Evolutionary conservation across 2,329 filamentous ascomycete species (phyloP).

Genomic region (Pseudogymnoascus pannorum): DNA sequence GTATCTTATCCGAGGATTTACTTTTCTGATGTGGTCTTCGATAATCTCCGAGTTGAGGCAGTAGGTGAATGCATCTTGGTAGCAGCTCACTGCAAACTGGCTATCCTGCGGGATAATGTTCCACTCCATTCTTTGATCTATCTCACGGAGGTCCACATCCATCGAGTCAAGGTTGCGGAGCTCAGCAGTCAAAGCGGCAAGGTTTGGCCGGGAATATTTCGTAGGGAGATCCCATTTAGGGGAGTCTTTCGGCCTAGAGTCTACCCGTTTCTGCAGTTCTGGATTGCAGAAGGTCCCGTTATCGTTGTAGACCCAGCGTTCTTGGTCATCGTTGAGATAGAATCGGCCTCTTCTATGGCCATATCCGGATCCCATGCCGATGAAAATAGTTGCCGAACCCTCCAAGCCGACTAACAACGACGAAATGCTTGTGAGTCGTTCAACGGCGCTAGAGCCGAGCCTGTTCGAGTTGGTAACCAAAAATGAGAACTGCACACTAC

Average conservation of each 20-base stretch:
- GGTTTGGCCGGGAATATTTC: background rate
- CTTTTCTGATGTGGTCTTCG: background rate
- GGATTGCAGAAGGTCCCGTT: background rate
- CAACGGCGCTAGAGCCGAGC: background rate
- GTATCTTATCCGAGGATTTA: background rate
- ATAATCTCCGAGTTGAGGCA: conserved; percentile 1
- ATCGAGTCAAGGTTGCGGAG: background rate
- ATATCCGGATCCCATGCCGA: background rate
- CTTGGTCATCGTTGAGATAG: background rate
- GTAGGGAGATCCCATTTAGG: background rate
- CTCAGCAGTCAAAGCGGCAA: background rate
- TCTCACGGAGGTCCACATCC: background rate
- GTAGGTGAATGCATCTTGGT: background rate
- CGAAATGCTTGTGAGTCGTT: background rate
- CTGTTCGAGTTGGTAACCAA: background rate
- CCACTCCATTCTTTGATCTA: background rate
- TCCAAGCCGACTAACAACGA: background rate
- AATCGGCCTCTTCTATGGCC: background rate
- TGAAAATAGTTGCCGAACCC: background rate
- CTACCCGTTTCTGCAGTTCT: background rate
- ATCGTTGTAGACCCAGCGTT: background rate
- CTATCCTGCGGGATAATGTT: background rate
- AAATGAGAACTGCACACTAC: background rate
- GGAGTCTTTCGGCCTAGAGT: background rate
- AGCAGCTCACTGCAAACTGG: background rate